Evolutionary conservation across 139 green algal species (phyloP), one percentile per base, ranked within the genome.

Genomic region (Coccomyxa sp.): DNA sequence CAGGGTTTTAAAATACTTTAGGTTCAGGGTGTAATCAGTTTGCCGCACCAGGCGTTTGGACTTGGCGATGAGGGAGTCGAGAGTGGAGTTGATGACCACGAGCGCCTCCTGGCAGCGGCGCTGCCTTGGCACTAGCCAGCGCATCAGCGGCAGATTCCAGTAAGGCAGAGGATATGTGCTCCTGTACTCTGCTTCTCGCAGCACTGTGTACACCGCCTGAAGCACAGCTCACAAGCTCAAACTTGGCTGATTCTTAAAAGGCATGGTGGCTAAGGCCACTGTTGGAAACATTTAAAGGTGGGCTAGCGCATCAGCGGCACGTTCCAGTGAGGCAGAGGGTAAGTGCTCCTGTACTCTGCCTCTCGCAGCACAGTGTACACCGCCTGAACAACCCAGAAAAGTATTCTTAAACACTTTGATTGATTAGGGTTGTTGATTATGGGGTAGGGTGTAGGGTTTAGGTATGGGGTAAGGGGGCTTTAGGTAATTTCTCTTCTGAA

Each of bases 291-390:
- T n/a, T n/a, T n/a, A n/a, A n/a, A n/a, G n/a, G n/a, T n/a, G n/a
- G n/a, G 78, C 77, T 38, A 83, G 1, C 79, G 58, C 23, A 96
- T 82, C n/a, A 87, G 88, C n/a, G 91, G 85, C n/a, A 87, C 57
- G 77, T 96, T 95, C 96, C 96, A 99, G 90, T 99, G 99, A 14
- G 95, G 91, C 45, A 99, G 88, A 79, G 93, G 89, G 74, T 91
- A 89, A 13, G 92, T 96, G 86, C 85, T 93, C 76, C 96, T 91
- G 88, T 98, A 94, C 92, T 99, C 96, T 0, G 95, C 95, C 87
- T 99, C 96, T 11, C 93, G 89, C 77, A 99, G 90, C 3, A 92
- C 87, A 1, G 92, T 97, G 90, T 99, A 99, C 79, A 99, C 96
- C 0, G 96, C 96, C 91, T 98, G 91, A 13, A n/a, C 3, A 3